These are phyloP conservation scores for Lentinula sp. DNA, from an alignment of 768 basidiomycete species.

Conservation along the genomic window DNA sequence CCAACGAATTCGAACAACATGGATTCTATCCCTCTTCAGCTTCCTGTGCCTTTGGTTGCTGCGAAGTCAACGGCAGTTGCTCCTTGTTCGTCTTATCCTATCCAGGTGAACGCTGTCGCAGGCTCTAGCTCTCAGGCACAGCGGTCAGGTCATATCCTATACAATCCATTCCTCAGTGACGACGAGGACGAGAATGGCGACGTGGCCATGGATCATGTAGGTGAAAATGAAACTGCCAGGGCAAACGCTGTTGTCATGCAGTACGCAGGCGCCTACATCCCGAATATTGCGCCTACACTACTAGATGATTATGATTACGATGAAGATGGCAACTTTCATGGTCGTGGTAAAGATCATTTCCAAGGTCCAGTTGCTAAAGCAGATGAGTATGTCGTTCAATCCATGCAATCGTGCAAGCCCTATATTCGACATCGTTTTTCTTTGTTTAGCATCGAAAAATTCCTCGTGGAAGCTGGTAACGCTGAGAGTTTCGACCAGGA, in stretches of 20 bases:
- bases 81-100: background rate
- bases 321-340: conserved; percentile 39
- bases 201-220: background rate
- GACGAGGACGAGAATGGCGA: background rate
- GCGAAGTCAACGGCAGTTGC: too few species aligned
- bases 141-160: background rate
- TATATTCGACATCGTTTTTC: background rate
- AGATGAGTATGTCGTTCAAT: conserved; percentile 39
- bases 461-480: conserved; percentile 49
- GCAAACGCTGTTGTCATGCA: background rate
- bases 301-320: conserved; percentile 27
- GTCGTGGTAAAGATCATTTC: conserved; percentile 38
- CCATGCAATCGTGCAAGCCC: background rate
- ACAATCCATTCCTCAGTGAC: background rate
- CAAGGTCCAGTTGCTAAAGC: conserved; percentile 37
- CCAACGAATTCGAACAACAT: background rate
- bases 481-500: conserved; percentile 54
- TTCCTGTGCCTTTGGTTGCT: background rate
- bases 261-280: background rate
- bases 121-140: background rate
- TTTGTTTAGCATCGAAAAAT: conserved; percentile 41
- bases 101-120: background rate
- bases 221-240: background rate
- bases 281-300: conserved; percentile 17
- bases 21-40: background rate